Conservation (phyloP, 176 grass and related monocot species). For the Pontederia crassipes region DNA sequence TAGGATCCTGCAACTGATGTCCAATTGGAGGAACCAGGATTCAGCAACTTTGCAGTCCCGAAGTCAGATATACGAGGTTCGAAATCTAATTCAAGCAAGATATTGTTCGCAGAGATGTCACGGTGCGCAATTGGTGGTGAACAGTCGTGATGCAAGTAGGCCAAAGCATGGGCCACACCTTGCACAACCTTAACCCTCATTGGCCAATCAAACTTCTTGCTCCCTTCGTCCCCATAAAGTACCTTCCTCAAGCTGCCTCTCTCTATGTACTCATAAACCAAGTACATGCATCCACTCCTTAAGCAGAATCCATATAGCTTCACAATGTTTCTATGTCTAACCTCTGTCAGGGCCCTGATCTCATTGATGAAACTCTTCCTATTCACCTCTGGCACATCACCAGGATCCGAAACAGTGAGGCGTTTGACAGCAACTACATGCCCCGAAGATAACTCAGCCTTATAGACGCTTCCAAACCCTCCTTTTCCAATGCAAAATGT, state of each 20-base stretch:
- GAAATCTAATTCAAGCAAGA: slow-evolving; percentile 10
- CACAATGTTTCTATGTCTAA: slow-evolving; percentile 18
- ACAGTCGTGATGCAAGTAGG: slow-evolving; percentile 11
- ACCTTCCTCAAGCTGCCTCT: slow-evolving; percentile 9
- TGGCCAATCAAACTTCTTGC: not conserved
- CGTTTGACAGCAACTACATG: slow-evolving; percentile 58
- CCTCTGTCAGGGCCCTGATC: slow-evolving; percentile 6
- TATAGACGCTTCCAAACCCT: slow-evolving; percentile 70
- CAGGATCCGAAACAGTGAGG: slow-evolving; percentile 27
- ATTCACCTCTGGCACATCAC: slow-evolving; percentile 28
- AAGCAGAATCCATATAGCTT: slow-evolving; percentile 12
- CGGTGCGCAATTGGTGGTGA: slow-evolving; percentile 1
- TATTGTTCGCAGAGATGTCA: slow-evolving; percentile 14
- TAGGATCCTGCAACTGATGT: slow-evolving; percentile 10
- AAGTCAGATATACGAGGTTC: slow-evolving; percentile 14
- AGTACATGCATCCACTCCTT: not conserved
- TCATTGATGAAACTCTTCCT: slow-evolving; percentile 16
- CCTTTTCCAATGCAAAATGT: slow-evolving; percentile 71
- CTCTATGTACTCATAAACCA: slow-evolving; percentile 17
- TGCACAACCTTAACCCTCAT: slow-evolving; percentile 11
- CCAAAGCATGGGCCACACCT: slow-evolving; percentile 8
- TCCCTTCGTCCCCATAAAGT: not conserved
- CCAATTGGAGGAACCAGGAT: slow-evolving; percentile 11
- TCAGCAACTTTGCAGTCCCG: slow-evolving; percentile 7
- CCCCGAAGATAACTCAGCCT: slow-evolving; percentile 30